Percentiles rank a stretch among this genome's conserved stretches.
These are phyloP conservation scores for Ophiocordyceps unilateralis DNA, from an alignment of 2,329 filamentous ascomycete genomes.

Conservation along the genomic window DNA sequence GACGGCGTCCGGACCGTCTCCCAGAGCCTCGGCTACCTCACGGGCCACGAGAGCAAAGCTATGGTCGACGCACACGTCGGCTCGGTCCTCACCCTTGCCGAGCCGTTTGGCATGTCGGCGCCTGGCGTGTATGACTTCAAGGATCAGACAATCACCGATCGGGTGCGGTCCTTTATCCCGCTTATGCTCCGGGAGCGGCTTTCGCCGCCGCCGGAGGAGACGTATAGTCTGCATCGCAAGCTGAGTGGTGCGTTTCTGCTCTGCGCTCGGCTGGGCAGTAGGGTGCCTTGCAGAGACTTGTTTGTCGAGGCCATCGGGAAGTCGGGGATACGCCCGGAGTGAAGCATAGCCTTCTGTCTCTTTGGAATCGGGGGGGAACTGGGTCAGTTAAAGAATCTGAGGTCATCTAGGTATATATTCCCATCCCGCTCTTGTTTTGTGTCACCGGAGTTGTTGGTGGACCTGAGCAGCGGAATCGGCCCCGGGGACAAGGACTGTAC, in stretches of 20 bases:
- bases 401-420: too few species aligned
- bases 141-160: slow-evolving; percentile 89
- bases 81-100: slow-evolving; percentile 75
- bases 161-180: slow-evolving; percentile 75
- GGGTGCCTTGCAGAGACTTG: slow-evolving; percentile 63
- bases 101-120: slow-evolving; percentile 65
- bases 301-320: slow-evolving; percentile 43
- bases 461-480: too few species aligned
- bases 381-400: too few species aligned
- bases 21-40: slow-evolving; percentile 72
- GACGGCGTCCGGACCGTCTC: slow-evolving; percentile 48
- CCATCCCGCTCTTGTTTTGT: too few species aligned
- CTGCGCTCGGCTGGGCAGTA: slow-evolving; percentile 71
- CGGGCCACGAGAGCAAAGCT: slow-evolving; percentile 64
- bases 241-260: slow-evolving; percentile 87
- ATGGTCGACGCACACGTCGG: slow-evolving; percentile 89
- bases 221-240: slow-evolving; percentile 89
- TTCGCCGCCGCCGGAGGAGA: slow-evolving; percentile 88
- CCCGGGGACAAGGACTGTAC: too few species aligned
- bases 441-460: too few species aligned
- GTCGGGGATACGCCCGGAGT: slow-evolving; percentile 13
- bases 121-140: slow-evolving; percentile 81
- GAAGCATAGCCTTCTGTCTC: background rate
- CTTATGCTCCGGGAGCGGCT: slow-evolving; percentile 83
- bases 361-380: too few species aligned